These are phyloP conservation scores for Metschnikowia anglica DNA, from an alignment of 805 yeast genomes.

Conservation along the genomic window DNA sequence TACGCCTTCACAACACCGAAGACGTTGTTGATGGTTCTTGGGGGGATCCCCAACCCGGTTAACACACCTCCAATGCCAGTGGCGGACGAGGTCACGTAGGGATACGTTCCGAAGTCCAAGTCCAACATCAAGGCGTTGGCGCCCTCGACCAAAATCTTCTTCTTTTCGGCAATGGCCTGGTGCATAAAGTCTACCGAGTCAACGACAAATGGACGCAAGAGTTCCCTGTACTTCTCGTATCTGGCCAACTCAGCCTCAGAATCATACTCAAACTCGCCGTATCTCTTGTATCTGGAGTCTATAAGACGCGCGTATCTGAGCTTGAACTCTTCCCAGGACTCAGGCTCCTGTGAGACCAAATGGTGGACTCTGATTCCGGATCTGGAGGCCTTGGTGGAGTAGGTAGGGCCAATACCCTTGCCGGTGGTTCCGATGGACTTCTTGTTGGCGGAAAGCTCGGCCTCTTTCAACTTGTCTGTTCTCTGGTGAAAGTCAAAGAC, in stretches of 20 bases:
- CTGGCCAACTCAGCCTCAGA: constrained; percentile 73
- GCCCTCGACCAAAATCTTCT: constrained; percentile 92
- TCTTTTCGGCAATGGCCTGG: constrained; percentile 68
- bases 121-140: constrained; percentile 98
- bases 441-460: constrained; percentile 76
- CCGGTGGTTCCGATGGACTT: constrained; percentile 97
- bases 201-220: constrained; percentile 85
- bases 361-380: constrained; percentile 97
- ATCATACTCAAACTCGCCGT: constrained; percentile 90
- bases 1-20: constrained; percentile 98
- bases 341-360: constrained; percentile 83
- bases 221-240: constrained; percentile 71
- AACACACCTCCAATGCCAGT: constrained; percentile 98
- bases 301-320: constrained; percentile 72
- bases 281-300: constrained; percentile 80
- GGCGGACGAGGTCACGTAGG: constrained; percentile 91
- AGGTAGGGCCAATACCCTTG: constrained; percentile 98
- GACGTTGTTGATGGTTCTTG: constrained; percentile 71
- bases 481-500: constrained; percentile 98
- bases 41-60: constrained; percentile 97
- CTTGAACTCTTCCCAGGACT: constrained; percentile 91
- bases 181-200: constrained; percentile 88
- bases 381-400: constrained; percentile 94
- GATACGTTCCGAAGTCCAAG: constrained; percentile 96
- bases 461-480: constrained; percentile 92